A percentile compares a stretch with the other conserved stretches of the same genome.
Evolutionary conservation across 306 rosid genomes (phyloP).

Genomic region (Comarum palustre): DNA sequence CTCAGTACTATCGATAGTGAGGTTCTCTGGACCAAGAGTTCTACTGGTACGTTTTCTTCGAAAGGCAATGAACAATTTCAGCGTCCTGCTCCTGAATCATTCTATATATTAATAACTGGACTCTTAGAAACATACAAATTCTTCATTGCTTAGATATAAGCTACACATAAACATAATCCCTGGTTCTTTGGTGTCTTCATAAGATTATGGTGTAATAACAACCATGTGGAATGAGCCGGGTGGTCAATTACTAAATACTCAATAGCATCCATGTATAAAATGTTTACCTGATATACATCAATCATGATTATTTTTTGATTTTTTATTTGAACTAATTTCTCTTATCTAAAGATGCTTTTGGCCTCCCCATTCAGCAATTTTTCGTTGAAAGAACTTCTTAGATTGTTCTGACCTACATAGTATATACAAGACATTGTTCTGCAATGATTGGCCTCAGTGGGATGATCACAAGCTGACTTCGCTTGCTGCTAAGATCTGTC

Average conservation of each 20-base stretch:
- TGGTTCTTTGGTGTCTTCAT: neutral
- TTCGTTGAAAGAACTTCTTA: neutral
- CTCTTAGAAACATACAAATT: neutral
- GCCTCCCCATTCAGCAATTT: neutral
- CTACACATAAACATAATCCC: conserved; percentile 1
- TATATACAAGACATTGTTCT: neutral
- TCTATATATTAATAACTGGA: conserved; percentile 7
- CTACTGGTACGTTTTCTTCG: conserved; percentile 42
- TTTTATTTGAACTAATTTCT: neutral
- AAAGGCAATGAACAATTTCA: neutral
- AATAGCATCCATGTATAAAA: neutral
- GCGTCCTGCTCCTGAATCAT: conserved; percentile 20
- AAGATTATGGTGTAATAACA: neutral
- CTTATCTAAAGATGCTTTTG: neutral
- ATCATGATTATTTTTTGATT: neutral
- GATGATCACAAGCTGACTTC: neutral
- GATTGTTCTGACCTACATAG: neutral
- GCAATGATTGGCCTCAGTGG: neutral
- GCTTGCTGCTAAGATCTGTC: neutral
- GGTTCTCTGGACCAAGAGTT: conserved; percentile 70
- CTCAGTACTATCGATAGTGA: conserved; percentile 58
- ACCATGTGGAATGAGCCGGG: neutral
- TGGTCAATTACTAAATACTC: neutral
- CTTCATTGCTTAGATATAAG: neutral
- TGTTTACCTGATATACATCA: neutral